Evolutionary conservation across 1,284 basidiomycete species (phyloP), one percentile per base, ranked within the genome.

Genomic region (Puccinia novopanici): DNA sequence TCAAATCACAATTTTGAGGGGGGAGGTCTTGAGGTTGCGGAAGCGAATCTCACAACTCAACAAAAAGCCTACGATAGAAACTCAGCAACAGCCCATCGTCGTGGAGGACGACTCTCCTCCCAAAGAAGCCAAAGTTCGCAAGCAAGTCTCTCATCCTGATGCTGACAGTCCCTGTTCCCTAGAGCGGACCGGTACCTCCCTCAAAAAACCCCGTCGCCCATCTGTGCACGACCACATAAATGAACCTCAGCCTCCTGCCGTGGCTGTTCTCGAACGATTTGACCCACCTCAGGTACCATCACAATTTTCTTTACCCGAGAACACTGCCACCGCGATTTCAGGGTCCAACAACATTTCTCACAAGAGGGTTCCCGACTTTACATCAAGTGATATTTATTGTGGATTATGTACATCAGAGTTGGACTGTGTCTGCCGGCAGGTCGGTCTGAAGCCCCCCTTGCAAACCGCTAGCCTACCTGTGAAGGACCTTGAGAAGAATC

Each of bases 391-490:
- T 59, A 70, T 59, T 61, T 45, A 55, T 59, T 79, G 76, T 79
- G 76, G 76, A 71, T 61, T 79, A 57, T 79, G 76, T 61, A 79
- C 76, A 59, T 79, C 76, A 59, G 76, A 79, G 55, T 48, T 59
- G 17, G 76, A 79, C 42, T 79, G 76, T 40, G 76, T 79, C 27
- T 79, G 76, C 30, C 76, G 76, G 45, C 76, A 79, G 42, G 76
- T 79, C 9, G 76, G 76, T 8, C 67, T 79, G 12, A 71, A 70
- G 67, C 76, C 76, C n/a, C 45, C 67, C 17, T 68, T 59, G 37
- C 52, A 55, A 45, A 79, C n/a, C 63, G n/a, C 72, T 37, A 30
- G 72, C 72, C n/a, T 61, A 3, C 63, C 76, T n/a, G 37, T 22
- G n/a, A 42, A 40, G 19, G 55, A 61, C 42, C 17, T 52, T 37